phyloP scores from a whole-genome alignment of 2,329 filamentous ascomycete species.

The Ascochyta pisi region DNA sequence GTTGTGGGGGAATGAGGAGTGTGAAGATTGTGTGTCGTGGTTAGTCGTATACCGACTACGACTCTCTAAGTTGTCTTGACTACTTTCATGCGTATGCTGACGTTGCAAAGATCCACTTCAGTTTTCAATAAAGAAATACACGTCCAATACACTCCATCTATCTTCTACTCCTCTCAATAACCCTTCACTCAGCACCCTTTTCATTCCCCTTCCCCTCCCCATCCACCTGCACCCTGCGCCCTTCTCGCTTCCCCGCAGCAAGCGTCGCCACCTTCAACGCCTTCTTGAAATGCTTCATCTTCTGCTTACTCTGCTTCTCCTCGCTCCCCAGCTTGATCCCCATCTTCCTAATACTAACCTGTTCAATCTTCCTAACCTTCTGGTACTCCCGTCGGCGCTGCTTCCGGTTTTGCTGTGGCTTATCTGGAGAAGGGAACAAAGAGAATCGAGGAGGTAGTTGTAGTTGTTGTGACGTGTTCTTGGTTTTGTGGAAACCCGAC shows the following conservation, averaged over 20 bases:
- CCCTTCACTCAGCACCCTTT: not conserved
- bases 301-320: not conserved
- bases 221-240: not conserved
- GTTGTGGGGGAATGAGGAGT: conserved; percentile 16
- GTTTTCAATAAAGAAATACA: not conserved
- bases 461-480: no score
- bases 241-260: not conserved
- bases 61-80: no score
- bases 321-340: not conserved
- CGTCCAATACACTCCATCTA: not conserved
- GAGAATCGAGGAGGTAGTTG: no score
- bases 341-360: not conserved
- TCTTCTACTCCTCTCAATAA: not conserved
- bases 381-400: no score
- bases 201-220: not conserved
- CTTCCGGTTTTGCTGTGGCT: no score
- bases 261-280: not conserved
- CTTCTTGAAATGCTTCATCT: not conserved
- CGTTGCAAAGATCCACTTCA: no score
- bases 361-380: not conserved
- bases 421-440: no score
- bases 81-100: no score
- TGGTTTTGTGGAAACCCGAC: no score
- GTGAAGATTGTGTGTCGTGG: not conserved
- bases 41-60: no score